phyloP scores from a whole-genome alignment of 768 basidiomycete genomes.

The Tricholomella constricta region DNA sequence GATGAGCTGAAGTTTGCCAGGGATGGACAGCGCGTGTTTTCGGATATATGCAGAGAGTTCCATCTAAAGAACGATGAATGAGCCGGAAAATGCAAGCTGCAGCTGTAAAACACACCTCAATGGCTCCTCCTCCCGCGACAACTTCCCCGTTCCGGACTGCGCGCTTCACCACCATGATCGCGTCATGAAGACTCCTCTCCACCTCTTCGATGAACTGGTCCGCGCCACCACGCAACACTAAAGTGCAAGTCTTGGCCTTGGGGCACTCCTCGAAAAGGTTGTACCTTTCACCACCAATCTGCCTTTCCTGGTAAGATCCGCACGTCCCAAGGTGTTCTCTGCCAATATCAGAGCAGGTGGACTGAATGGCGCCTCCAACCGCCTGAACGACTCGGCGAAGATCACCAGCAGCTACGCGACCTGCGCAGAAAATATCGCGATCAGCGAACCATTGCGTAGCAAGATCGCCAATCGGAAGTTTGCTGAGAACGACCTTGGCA shows the following conservation, averaged over 20 bases:
- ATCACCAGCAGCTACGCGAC: conserved; percentile 88
- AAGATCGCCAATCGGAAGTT: conserved; percentile 96
- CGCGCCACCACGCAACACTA: conserved; percentile 92
- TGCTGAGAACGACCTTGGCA: conserved; percentile 96
- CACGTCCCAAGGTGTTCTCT: conserved; percentile 94
- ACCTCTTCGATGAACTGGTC: conserved; percentile 99
- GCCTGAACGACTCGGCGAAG: conserved; percentile 94
- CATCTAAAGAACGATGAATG: conserved; percentile 62
- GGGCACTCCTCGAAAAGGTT: conserved; percentile 94
- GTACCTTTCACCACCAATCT: conserved; percentile 96
- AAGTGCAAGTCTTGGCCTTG: conserved; percentile 93
- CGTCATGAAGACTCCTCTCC: conserved; percentile 95
- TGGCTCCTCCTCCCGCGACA: conserved; percentile 96
- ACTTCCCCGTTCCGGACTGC: conserved; percentile 95
- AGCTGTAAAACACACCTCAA: conserved; percentile 63
- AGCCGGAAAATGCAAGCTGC: neutral
- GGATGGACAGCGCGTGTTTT: conserved; percentile 87
- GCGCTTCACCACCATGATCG: conserved; percentile 99
- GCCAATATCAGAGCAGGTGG: conserved; percentile 90
- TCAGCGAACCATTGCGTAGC: conserved; percentile 99
- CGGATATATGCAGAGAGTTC: conserved; percentile 95
- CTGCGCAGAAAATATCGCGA: conserved; percentile 98
- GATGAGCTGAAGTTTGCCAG: conserved; percentile 93
- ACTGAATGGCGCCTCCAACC: conserved; percentile 92
- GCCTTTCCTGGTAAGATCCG: conserved; percentile 88